Conservation (phyloP, 1,139 yeast genomes). For the Pichia sp. region DNA sequence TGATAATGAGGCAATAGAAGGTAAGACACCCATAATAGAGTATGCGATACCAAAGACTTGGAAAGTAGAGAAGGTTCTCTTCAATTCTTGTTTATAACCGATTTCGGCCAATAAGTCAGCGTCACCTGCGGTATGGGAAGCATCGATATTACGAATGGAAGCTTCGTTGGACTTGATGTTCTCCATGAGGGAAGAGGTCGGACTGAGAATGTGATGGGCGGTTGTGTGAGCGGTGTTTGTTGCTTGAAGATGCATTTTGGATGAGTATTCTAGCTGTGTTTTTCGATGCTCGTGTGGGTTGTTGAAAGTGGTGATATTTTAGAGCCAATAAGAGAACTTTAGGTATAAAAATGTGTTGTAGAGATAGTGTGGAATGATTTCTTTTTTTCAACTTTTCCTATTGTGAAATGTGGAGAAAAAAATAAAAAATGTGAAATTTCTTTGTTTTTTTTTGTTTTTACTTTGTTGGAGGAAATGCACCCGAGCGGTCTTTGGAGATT, state of each 20-base stretch:
- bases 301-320: too few relatives aligned
- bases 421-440: too few relatives aligned
- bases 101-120: slow-evolving; percentile 45
- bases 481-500: too few relatives aligned
- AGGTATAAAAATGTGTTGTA: too few relatives aligned
- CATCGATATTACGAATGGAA: slow-evolving; percentile 30
- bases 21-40: slow-evolving; percentile 52
- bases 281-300: not conserved
- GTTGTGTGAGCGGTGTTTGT: slow-evolving; percentile 7
- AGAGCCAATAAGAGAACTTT: too few relatives aligned
- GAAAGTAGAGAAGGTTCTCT: slow-evolving; percentile 45
- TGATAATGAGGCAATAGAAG: slow-evolving; percentile 43
- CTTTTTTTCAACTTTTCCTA: too few relatives aligned
- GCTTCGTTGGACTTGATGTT: slow-evolving; percentile 26
- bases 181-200: slow-evolving; percentile 19
- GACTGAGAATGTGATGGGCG: slow-evolving; percentile 15
- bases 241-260: slow-evolving; percentile 6
- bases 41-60: slow-evolving; percentile 56
- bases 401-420: too few relatives aligned
- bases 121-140: slow-evolving; percentile 33
- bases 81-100: slow-evolving; percentile 52
- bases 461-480: too few relatives aligned
- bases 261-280: too few relatives aligned
- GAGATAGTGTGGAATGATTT: too few relatives aligned
- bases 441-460: too few relatives aligned